Base-by-base conservation (phyloP, 1,284 basidiomycete species). In the Ganoderma multipileum region DNA sequence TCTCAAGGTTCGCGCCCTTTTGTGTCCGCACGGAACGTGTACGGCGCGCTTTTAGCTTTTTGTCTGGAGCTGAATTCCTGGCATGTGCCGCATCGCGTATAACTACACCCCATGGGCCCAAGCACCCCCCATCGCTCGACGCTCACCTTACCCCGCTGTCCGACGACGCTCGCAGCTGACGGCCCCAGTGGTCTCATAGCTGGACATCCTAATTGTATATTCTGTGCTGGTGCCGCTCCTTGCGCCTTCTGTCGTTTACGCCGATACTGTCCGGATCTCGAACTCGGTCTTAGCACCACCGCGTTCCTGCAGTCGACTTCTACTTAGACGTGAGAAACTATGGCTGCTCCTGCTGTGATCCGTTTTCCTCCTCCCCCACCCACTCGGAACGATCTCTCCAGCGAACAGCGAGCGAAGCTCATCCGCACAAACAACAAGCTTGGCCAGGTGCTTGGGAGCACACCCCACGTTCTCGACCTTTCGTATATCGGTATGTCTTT, bases 361-460 rank as follows among this genome's bases (percentile, higher is more conserved):
- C 81, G 84, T 20, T 88, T 83, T 74, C 87, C 87, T 23, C 77
- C 82, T 8, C 88, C 86, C 3, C 89, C 90, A 1, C 88, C 88
- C 0, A 91, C 90, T 26, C 85, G 80, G 39, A 91, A 91, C 76
- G 81, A 82, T 14, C 79, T 90, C 60, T 86, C 86, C 8, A 74
- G 83, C 11, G 76, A 81, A 36, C 86, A 91, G 76, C 86, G 89
- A 26, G 77, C 82, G 7, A 86, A 87, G 65, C 84, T 91, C 33
- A 76, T 89, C 63, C 86, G 87, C 42, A 85, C 86, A 20, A 86
- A 87, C 44, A 86, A 85, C 71, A 91, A 91, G 78, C 83, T 92
- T 20, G 85, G 85, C 50, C 85, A 85, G 59, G 77, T 91, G 36
- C 80, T 91, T 9, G 90, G 90, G 18, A 81, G 83, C 39, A 87